Evolutionary conservation across 805 yeast genomes (phyloP), one percentile per base, ranked within the genome.

Genomic region (Yarrowia hollandica): DNA sequence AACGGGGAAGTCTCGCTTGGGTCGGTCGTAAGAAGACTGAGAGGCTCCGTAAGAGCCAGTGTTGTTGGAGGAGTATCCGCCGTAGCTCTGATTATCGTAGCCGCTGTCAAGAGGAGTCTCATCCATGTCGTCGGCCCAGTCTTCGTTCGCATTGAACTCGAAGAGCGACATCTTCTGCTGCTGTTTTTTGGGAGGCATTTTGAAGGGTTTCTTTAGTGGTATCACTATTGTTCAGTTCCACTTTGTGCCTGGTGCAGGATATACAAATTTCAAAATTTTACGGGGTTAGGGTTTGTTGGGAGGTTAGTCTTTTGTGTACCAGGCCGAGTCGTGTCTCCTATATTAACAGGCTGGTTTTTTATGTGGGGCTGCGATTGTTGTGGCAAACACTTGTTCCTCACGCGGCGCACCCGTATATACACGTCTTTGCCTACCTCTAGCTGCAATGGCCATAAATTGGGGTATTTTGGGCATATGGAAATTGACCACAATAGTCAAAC

Each of bases 141-240:
- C 48, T 57, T 84, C 87, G 74, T 87, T 94, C 67, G 84, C 82
- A 71, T 88, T 80, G 79, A 90, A 90, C 73, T 91, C 83, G 71
- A 83, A 85, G 75, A 90, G 81, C 79, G 88, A 92, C 94, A 90
- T 87, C 76, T 84, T 88, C 64, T 79, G 79, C 61, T 77, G 79
- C 70, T 84, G 84, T 73, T 83, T 82, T 66, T 79, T 78, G 68
- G 86, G 86, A 66, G 82, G 82, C 84, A 77, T 77, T 26, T 66
- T 74, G 67, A 28, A 30, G 44, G 44, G 15, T 19, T 50, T 46
- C 23, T 33, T 37, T 37, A 50, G 37, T 60, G 39, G 48, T 60
- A 44, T 41, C 48, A 42, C 39, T 38, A 22, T 15, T 25, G 22
- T 21, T 48, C 44, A 26, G 46, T 28, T 41, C 33, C 48, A 15